A percentile compares a stretch with the other conserved stretches of the same genome.
These are phyloP conservation scores for Exophiala viscosa DNA, from an alignment of 2,329 filamentous ascomycete species.

Conservation along the genomic window DNA sequence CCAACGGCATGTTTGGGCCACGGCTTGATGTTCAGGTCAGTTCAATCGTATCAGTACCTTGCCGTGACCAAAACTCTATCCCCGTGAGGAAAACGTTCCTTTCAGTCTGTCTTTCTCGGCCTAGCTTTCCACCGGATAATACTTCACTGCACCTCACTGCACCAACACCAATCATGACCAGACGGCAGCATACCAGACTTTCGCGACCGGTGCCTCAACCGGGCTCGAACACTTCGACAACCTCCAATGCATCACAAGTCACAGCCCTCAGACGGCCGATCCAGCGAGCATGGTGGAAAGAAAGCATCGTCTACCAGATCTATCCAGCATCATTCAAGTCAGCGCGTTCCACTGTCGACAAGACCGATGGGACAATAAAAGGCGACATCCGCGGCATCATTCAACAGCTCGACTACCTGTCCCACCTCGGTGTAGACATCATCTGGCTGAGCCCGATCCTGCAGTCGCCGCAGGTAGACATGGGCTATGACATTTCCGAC, in stretches of 20 bases:
- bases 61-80: too few species aligned
- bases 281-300: slow-evolving; percentile 51
- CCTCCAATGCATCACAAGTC: background rate
- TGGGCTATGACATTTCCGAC: slow-evolving; percentile 47
- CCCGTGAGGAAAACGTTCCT: too few species aligned
- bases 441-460: slow-evolving; percentile 55
- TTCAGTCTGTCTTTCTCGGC: too few species aligned
- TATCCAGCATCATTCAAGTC: slow-evolving; percentile 57
- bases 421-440: slow-evolving; percentile 58
- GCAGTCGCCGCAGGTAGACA: slow-evolving; percentile 52
- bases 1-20: too few species aligned
- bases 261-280: slow-evolving; percentile 5
- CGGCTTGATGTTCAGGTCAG: too few species aligned
- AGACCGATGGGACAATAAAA: slow-evolving; percentile 51
- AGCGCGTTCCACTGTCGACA: slow-evolving; percentile 33
- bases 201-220: too few species aligned
- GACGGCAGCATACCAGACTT: too few species aligned
- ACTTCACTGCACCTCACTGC: too few species aligned
- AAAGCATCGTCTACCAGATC: slow-evolving; percentile 57
- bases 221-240: background rate
- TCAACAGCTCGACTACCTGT: slow-evolving; percentile 62
- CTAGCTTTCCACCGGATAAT: too few species aligned
- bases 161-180: too few species aligned
- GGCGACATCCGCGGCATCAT: slow-evolving; percentile 64
- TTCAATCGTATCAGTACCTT: too few species aligned